A percentile compares a stretch with the other conserved stretches of the same genome.
Conservation (phyloP, 257 asterid genomes). For the Fraxinus quadrangulata region DNA sequence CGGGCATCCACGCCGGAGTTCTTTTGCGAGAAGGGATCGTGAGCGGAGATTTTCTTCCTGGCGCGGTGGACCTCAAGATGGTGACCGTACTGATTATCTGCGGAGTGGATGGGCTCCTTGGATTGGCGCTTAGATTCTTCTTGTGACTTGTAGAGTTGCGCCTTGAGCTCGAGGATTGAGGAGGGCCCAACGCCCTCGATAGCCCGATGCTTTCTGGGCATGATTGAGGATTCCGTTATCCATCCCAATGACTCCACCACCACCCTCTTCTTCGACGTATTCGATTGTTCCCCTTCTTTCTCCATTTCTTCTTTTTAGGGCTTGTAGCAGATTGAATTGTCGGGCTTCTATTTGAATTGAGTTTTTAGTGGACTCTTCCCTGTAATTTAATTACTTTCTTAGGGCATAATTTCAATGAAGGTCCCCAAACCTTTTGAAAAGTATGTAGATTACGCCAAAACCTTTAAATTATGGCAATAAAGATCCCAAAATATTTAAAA, state of each 20-base stretch:
- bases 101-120: constrained; percentile 56
- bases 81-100: constrained; percentile 53
- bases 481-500: too few relatives aligned
- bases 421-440: too few relatives aligned
- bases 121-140: constrained; percentile 84
- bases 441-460: too few relatives aligned
- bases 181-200: constrained; percentile 96
- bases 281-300: constrained; percentile 45
- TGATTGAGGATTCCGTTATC: constrained; percentile 92
- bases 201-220: constrained; percentile 90
- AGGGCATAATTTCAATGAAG: too few relatives aligned
- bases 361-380: background rate
- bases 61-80: constrained; percentile 85
- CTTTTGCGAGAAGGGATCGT: constrained; percentile 55
- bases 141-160: constrained; percentile 89
- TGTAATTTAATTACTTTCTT: background rate
- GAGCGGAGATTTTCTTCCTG: constrained; percentile 56
- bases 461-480: too few relatives aligned
- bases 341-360: background rate
- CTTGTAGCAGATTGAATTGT: background rate
- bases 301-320: constrained; percentile 19
- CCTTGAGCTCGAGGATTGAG: constrained; percentile 90
- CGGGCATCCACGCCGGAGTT: constrained; percentile 90
- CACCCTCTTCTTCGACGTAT: constrained; percentile 55
- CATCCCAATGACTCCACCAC: constrained; percentile 90